Conservation (phyloP, 495 filamentous ascomycete genomes). For the Tuber microsphaerosporum region DNA sequence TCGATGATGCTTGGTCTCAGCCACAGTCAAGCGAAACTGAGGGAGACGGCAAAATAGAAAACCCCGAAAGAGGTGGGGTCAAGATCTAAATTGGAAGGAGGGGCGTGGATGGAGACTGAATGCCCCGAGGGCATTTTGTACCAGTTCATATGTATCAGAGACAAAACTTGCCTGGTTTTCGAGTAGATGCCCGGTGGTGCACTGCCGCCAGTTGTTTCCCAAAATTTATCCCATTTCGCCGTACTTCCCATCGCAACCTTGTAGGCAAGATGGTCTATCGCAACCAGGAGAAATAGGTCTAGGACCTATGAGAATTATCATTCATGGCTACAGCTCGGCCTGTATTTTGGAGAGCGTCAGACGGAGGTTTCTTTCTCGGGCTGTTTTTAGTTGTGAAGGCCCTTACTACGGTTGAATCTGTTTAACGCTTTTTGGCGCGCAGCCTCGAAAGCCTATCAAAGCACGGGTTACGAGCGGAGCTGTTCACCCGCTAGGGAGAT, state of each 20-base stretch:
- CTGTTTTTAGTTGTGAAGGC: not conserved
- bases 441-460: not conserved
- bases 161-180: not conserved
- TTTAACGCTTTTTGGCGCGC: not conserved
- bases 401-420: not conserved
- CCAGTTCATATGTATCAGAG: not conserved
- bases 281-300: not conserved
- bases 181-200: conserved; percentile 2
- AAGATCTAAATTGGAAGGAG: not conserved
- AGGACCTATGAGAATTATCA: not conserved
- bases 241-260: not conserved
- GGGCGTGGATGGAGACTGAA: not conserved
- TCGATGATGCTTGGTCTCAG: not conserved
- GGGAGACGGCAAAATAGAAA: not conserved
- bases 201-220: not conserved
- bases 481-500: not conserved
- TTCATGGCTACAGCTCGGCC: not conserved
- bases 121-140: not conserved
- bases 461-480: not conserved
- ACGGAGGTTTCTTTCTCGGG: not conserved
- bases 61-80: not conserved
- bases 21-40: not conserved
- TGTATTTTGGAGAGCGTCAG: not conserved
- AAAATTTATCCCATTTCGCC: not conserved
- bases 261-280: not conserved